phyloP scores from a whole-genome alignment of 805 yeast genomes.

The Lipomyces oligophaga region DNA sequence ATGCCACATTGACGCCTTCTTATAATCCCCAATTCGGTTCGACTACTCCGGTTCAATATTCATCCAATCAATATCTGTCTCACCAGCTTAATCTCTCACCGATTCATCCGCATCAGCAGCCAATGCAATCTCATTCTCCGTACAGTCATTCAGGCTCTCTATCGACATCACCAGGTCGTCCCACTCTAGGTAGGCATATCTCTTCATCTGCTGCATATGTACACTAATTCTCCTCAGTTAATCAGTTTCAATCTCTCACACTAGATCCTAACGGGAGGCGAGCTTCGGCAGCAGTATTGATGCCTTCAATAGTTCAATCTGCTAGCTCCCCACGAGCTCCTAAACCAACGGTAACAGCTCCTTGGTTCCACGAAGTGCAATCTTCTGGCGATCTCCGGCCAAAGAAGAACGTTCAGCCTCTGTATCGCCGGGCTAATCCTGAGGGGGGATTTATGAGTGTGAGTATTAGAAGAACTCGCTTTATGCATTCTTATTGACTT shows the following conservation, averaged over 20 bases:
- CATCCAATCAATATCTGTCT: constrained; percentile 6
- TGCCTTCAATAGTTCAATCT: constrained; percentile 11
- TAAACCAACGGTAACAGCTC: constrained; percentile 14
- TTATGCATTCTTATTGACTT: not conserved
- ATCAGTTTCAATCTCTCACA: constrained; percentile 21
- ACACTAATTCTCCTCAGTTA: constrained; percentile 11
- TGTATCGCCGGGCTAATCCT: constrained; percentile 30
- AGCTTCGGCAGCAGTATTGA: constrained; percentile 15
- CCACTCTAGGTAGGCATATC: constrained; percentile 11
- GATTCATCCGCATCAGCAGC: constrained; percentile 5
- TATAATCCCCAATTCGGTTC: constrained; percentile 15
- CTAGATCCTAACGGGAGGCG: constrained; percentile 21
- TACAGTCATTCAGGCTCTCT: not conserved
- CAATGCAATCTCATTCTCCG: constrained; percentile 1
- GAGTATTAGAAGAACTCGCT: not conserved
- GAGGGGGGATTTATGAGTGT: constrained; percentile 32
- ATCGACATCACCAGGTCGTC: constrained; percentile 8
- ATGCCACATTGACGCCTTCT: constrained; percentile 4
- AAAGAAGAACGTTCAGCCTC: constrained; percentile 27
- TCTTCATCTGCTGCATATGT: constrained; percentile 4
- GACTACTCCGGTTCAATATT: constrained; percentile 21
- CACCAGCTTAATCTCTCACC: constrained; percentile 13
- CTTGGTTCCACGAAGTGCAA: constrained; percentile 19
- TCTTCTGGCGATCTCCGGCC: constrained; percentile 24
- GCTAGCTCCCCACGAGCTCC: too few relatives aligned